Evolutionary conservation across 2,329 filamentous ascomycete genomes (phyloP), one percentile per base, ranked within the genome.

Genomic region (Colletotrichum sp.): DNA sequence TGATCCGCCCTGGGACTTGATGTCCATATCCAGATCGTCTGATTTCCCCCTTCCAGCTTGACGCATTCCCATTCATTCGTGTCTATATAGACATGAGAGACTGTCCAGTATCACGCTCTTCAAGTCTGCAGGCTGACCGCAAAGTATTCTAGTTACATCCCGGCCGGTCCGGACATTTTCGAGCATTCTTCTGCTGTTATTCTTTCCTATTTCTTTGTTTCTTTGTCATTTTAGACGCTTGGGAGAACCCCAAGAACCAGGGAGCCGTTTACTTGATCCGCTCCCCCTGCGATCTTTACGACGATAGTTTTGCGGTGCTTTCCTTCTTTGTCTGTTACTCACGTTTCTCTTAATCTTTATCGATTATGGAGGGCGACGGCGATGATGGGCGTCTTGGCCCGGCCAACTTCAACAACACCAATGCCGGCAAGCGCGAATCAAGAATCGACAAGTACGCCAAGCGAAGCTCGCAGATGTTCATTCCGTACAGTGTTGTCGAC

Each of bases 391-490:
- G 27, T 28, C 58, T 61, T 12, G 28, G 58, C 58, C 58, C 58
- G 25, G 58, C 22, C 22, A n/a, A 27, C 25, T 56, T 66, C 43
- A 52, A 27, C 18, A 52, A 66, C 28, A 18, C 28, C 18, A 66
- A 30, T 12, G 39, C 16, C 64, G 43, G 64, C n/a, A 66, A 52
- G n/a, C 64, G 64, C 25, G 64, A 66, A 32, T 66, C 43, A 8
- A 52, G 25, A 28, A 66, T 66, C 64, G 64, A 66, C 39, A 66
- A 66, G 64, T 66, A 66, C 64, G 64, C 64, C 64, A 66, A 66
- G 64, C 64, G 64, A 27, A 66, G 64, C 39, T 66, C 64, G 25
- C 64, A 66, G 43, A 66, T 66, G 64, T 66, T 66, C 27, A 66
- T 66, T 15, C 64, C 64, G 9, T 66, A 32, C 43, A 66, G 64